These are phyloP conservation scores for Rhynchosporium secalis DNA, from an alignment of 2,329 filamentous ascomycete genomes.

Conservation along the genomic window DNA sequence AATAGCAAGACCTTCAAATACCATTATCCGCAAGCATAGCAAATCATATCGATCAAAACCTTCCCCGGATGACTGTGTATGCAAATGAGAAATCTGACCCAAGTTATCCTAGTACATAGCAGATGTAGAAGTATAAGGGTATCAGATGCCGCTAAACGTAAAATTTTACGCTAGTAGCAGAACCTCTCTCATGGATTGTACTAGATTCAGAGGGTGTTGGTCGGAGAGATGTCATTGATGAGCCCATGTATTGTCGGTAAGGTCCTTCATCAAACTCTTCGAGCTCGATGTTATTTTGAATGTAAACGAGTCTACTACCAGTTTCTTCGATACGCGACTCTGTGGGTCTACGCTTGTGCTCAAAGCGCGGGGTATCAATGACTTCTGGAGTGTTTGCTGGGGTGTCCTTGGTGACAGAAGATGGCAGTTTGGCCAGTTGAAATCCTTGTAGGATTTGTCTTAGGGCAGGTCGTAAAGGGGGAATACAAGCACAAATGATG, in stretches of 20 bases:
- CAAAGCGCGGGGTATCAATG: not conserved
- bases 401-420: not conserved
- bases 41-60: conserved; percentile 7
- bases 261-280: conserved; percentile 5
- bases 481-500: conserved; percentile 23
- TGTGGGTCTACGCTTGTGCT: not conserved
- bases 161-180: conserved; percentile 1
- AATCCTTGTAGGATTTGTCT: conserved; percentile 2
- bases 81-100: conserved; percentile 6
- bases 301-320: not conserved
- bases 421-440: not conserved
- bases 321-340: not conserved
- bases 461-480: conserved; percentile 13
- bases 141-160: conserved; percentile 5
- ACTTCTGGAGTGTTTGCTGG: not conserved
- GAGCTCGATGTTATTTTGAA: not conserved
- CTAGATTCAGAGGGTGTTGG: not conserved
- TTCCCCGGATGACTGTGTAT: not conserved
- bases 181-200: conserved; percentile 10
- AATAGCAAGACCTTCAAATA: not conserved
- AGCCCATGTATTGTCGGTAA: conserved; percentile 1
- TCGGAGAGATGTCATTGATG: not conserved
- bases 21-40: not conserved
- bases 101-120: conserved; percentile 6
- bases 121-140: not conserved